Conservation (phyloP, 2,329 filamentous ascomycete genomes). For the Lasiodiplodia theobromae region DNA sequence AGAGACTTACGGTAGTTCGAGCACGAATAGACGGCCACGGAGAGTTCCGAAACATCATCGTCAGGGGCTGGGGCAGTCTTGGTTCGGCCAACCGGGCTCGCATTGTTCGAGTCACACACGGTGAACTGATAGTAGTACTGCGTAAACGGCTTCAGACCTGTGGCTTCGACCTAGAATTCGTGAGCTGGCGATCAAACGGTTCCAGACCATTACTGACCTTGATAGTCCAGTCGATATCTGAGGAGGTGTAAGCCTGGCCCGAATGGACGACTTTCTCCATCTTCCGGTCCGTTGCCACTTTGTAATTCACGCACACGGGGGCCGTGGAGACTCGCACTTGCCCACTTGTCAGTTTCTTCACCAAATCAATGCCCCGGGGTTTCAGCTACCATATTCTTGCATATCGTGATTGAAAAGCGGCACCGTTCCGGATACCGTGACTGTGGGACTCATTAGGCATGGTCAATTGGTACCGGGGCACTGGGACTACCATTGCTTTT, state of each 20-base stretch:
- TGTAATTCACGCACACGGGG: constrained; percentile 71
- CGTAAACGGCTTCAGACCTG: constrained; percentile 66
- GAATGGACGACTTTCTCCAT: constrained; percentile 57
- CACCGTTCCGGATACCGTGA: constrained; percentile 60
- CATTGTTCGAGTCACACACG: constrained; percentile 67
- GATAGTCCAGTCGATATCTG: constrained; percentile 75
- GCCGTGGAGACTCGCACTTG: constrained; percentile 58
- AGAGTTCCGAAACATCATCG: constrained; percentile 64
- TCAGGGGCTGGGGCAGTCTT: constrained; percentile 68
- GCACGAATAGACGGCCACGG: constrained; percentile 75
- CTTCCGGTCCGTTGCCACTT: constrained; percentile 58
- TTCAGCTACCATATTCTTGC: constrained; percentile 47
- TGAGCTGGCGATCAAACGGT: neutral
- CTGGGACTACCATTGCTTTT: constrained; percentile 37
- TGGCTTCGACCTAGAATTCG: constrained; percentile 64
- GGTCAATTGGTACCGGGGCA: neutral
- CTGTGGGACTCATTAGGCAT: constrained; percentile 2
- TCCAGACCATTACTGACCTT: constrained; percentile 56
- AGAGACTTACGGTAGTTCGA: constrained; percentile 65
- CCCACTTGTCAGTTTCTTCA: neutral
- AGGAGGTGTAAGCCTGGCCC: constrained; percentile 72
- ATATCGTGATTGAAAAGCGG: constrained; percentile 55
- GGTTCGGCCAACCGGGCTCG: constrained; percentile 68
- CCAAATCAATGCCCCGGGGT: too few relatives aligned
- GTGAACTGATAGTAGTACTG: constrained; percentile 73